Evolutionary conservation across 1,284 basidiomycete species (phyloP).

Genomic region (Sporisorium exsertum): DNA sequence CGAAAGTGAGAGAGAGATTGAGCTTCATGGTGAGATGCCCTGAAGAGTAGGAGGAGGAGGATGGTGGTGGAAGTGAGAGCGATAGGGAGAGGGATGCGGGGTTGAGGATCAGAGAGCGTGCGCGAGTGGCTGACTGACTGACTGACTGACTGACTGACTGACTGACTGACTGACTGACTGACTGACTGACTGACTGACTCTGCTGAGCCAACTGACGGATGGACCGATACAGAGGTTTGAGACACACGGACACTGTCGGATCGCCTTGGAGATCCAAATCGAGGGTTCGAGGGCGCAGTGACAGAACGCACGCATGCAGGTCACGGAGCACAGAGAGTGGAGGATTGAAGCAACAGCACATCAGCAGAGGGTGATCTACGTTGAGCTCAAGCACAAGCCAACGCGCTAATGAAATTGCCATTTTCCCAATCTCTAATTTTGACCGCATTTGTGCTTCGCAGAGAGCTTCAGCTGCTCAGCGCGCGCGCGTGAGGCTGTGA

Average conservation of each 20-base stretch:
- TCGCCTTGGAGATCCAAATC: neutral
- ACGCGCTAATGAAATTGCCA: neutral
- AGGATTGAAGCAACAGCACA: constrained; percentile 13
- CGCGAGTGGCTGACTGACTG: no score
- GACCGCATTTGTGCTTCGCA: constrained; percentile 21
- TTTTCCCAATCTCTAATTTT: constrained; percentile 9
- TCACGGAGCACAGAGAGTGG: constrained; percentile 4
- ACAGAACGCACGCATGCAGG: constrained; percentile 15
- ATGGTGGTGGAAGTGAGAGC: constrained; percentile 76
- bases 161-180: no score
- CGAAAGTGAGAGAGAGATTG: constrained; percentile 74
- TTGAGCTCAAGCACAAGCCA: constrained; percentile 18
- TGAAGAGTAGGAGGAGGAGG: constrained; percentile 17
- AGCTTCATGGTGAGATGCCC: constrained; percentile 57
- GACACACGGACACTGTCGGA: neutral
- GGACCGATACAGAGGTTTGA: constrained; percentile 10
- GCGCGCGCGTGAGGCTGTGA: constrained; percentile 10
- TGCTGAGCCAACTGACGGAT: constrained; percentile 24
- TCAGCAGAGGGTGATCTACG: constrained; percentile 6
- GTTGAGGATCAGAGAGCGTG: neutral
- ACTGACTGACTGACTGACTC: no score
- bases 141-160: no score
- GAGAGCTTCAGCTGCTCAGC: neutral
- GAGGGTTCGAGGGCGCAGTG: constrained; percentile 18
- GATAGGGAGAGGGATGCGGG: constrained; percentile 74